Percentiles rank a stretch among this genome's conserved stretches.
Evolutionary conservation across 176 grass and related monocot genomes (phyloP).

Genomic region (Phragmites australis): DNA sequence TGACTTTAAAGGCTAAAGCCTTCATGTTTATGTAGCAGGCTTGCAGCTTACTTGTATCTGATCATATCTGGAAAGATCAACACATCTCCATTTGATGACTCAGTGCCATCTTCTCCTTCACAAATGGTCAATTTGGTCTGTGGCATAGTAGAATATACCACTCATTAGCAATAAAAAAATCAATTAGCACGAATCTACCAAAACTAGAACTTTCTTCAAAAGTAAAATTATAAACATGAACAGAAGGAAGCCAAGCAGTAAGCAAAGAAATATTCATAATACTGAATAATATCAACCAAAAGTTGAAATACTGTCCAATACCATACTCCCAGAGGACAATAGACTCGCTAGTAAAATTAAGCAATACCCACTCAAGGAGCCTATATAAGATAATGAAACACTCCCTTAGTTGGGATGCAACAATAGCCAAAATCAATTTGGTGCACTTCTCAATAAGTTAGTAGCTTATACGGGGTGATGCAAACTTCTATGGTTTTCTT

Average conservation of each 20-base stretch:
- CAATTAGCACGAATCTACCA: neutral
- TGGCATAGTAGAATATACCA: conserved; percentile 18
- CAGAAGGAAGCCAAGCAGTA: neutral
- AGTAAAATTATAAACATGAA: neutral
- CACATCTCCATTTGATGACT: conserved; percentile 90
- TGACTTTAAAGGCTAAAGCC: conserved; percentile 3
- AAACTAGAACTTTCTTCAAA: neutral
- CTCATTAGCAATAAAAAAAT: conserved; percentile 25
- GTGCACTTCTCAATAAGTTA: neutral
- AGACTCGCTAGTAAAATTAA: neutral
- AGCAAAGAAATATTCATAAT: neutral
- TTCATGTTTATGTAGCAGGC: conserved; percentile 22
- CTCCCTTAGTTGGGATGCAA: neutral
- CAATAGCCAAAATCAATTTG: conserved; percentile 15
- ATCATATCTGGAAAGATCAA: conserved; percentile 99
- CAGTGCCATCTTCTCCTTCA: conserved; percentile 92
- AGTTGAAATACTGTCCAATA: conserved; percentile 1
- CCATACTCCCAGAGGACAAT: neutral
- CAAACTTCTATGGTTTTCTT: neutral
- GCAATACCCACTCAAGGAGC: neutral
- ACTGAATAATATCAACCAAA: neutral
- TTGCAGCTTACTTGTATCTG: conserved; percentile 82
- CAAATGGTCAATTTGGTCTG: conserved; percentile 91
- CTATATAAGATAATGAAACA: neutral
- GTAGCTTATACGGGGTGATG: neutral